Evolutionary conservation across 2,329 filamentous ascomycete genomes (phyloP), one percentile per base, ranked within the genome.

Genomic region (Aspergillus sp.): DNA sequence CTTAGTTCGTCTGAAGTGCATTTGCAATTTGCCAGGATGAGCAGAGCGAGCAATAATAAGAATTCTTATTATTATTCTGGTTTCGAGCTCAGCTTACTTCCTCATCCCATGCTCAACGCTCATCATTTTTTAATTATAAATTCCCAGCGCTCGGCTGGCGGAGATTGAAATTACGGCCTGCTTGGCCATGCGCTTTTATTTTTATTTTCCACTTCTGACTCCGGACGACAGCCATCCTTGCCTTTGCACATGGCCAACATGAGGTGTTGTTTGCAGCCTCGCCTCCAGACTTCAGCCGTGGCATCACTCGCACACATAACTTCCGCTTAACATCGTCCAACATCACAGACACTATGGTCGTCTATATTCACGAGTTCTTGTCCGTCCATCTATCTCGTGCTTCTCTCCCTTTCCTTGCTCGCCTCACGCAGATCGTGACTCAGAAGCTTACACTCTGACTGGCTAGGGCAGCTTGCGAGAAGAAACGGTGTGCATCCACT

Each of bases 1-100:
- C 22, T 27, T 45, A 47, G 50, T 50, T 58, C 51, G 24, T 42
- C 49, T 24, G 7, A 22, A 48, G 37, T 40, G 37, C 15, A 37
- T n/a, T 37, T 15, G 34, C 34, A 37, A 37, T 37, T 37, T 37
- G 15, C 34, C 34, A 37, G 34, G 34, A n/a, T 37, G 12, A 37
- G 34, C 34, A 37, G 34, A n/a, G 34, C 34, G 3, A n/a, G 34
- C 40, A n/a, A 13, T n/a, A 37, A n/a, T 37, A n/a, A 11, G 27
- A 30, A 30, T 30, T 30, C 27, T 8, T n/a, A 52, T 51, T 19
- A 51, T 49, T 47, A 45, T 44, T 34, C 2, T 55, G 45, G 37
- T 27, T 30, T 30, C 27, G 27, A 45, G 44, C 51, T 58, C 56
- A 54, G 56, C 56, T 58, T 58, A 58, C 39, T 45, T 12, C 42